A percentile compares a stretch with the other conserved stretches of the same genome.
Evolutionary conservation across 129 eudicot genomes (phyloP).

Genomic region (Flaveria robusta): DNA sequence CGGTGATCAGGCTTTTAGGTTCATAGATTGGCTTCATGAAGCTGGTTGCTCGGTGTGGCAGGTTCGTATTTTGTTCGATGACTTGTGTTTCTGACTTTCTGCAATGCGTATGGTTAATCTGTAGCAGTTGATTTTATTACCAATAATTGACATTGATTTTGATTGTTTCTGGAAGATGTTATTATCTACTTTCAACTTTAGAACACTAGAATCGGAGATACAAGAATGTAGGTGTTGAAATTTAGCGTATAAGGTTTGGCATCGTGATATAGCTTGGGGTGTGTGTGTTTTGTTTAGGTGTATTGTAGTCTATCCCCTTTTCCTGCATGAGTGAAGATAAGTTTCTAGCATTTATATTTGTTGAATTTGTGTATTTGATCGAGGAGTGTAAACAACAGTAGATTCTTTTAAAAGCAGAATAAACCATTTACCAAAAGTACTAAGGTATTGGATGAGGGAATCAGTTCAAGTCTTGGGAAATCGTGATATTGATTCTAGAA

Average conservation of each 20-base stretch:
- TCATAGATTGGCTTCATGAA: conserved; percentile 80
- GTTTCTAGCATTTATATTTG: conserved; percentile 3
- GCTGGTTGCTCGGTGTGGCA: conserved; percentile 99
- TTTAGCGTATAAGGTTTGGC: not conserved
- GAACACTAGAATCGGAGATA: conserved; percentile 1
- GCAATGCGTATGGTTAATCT: not conserved
- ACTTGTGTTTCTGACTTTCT: not conserved
- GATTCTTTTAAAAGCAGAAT: conserved; percentile 13
- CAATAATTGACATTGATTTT: not conserved
- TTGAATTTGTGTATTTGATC: not conserved
- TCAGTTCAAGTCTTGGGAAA: not conserved
- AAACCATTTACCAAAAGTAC: conserved; percentile 9
- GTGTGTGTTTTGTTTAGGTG: not conserved
- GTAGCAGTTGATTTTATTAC: not conserved
- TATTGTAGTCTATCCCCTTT: not conserved
- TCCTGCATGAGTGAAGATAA: not conserved
- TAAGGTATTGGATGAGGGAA: not conserved
- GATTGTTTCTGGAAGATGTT: conserved; percentile 1
- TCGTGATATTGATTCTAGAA: not conserved
- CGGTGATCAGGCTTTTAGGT: conserved; percentile 76
- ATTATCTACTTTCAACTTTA: not conserved
- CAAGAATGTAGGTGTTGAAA: conserved; percentile 19
- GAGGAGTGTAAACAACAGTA: conserved; percentile 3
- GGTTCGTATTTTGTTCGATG: conserved; percentile 41
- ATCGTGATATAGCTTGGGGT: not conserved